Base-by-base conservation (phyloP, 192 early-diverging fungal genomes). In the Spizellomyces punctatus region DNA sequence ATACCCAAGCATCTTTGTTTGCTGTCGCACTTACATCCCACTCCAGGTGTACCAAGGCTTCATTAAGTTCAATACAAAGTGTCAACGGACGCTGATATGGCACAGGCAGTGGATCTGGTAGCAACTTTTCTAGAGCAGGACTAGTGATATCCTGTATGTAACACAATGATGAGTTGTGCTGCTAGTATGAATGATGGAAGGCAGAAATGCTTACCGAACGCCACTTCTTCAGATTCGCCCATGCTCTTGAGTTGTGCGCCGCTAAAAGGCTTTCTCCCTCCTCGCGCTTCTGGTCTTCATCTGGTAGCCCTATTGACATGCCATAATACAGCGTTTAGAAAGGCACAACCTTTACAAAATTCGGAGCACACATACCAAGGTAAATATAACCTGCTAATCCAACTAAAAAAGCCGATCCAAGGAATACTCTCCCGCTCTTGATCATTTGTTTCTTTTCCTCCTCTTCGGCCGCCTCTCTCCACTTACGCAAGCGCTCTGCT, bases 11-110 rank as follows among this genome's bases (percentile, higher is more conserved):
- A n/a, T 19, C 50, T 19, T n/a, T 54, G 17, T 54, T 8, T 17
- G 21, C 21, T 61, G 2, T 17, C 12, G 46, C 87, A 36, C 81
- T 82, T 77, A 91, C 90, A 79, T 94, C 87, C 96, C 96, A 99
- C 65, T 89, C 93, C 68, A 95, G 88, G 72, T 96, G 92, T 44
- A 95, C 86, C 76, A 99, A 80, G 49, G 95, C 93, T 71, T 99
- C 95, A 66, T 94, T 94, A 73, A 99, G 77, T 73, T 96, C 97
- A 66, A 99, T 89, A 63, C 95, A 95, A 52, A 99, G 84, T 21
- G 98, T 99, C 76, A 95, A 92, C 36, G 90, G 91, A 55, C 90
- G 89, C 61, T 88, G 86, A 83, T 95, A 96, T 47, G 89, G 91
- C 46, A 89, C 90, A 27, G 94, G 91, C 8, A 95, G 81, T 54